phyloP scores from a whole-genome alignment of 2,329 filamentous ascomycete genomes.

The Leptosphaerulina australis region DNA sequence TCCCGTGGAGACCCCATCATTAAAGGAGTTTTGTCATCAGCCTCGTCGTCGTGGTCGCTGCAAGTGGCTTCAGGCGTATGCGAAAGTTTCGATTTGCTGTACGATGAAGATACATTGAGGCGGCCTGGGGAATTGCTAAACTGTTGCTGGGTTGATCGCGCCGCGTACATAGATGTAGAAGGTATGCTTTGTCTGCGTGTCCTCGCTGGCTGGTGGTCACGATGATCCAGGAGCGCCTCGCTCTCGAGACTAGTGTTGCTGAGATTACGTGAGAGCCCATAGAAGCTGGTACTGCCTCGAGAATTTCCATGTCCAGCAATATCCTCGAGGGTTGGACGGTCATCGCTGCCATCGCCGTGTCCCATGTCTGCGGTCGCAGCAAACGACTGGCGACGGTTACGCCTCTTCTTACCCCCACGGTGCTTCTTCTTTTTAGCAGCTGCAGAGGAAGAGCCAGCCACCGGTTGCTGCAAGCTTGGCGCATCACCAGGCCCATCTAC shows the following conservation, averaged over 20 bases:
- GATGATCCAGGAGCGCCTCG: conserved; percentile 84
- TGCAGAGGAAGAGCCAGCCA: conserved; percentile 19
- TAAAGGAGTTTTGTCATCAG: conserved; percentile 62
- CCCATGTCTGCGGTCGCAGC: conserved; percentile 61
- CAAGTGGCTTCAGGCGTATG: conserved; percentile 45
- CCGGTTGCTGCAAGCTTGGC: not conserved
- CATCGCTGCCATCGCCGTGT: conserved; percentile 61
- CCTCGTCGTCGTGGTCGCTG: conserved; percentile 56
- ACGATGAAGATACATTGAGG: conserved; percentile 20
- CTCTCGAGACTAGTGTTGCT: conserved; percentile 91
- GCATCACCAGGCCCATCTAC: conserved; percentile 10
- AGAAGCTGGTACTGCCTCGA: conserved; percentile 58
- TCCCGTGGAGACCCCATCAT: conserved; percentile 51
- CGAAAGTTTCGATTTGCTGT: conserved; percentile 37
- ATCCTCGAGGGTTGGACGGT: conserved; percentile 50
- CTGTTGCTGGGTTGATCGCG: conserved; percentile 34
- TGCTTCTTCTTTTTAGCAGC: conserved; percentile 71
- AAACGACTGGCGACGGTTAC: conserved; percentile 79
- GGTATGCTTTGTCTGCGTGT: conserved; percentile 54
- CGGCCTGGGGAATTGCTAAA: conserved; percentile 30
- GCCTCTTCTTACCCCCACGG: conserved; percentile 78
- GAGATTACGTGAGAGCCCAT: conserved; percentile 62
- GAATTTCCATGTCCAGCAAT: conserved; percentile 26
- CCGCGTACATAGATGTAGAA: conserved; percentile 38
- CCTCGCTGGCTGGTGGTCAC: conserved; percentile 57